Evolutionary conservation across 2,329 filamentous ascomycete species (phyloP).

Genomic region (Fusarium chuoi): DNA sequence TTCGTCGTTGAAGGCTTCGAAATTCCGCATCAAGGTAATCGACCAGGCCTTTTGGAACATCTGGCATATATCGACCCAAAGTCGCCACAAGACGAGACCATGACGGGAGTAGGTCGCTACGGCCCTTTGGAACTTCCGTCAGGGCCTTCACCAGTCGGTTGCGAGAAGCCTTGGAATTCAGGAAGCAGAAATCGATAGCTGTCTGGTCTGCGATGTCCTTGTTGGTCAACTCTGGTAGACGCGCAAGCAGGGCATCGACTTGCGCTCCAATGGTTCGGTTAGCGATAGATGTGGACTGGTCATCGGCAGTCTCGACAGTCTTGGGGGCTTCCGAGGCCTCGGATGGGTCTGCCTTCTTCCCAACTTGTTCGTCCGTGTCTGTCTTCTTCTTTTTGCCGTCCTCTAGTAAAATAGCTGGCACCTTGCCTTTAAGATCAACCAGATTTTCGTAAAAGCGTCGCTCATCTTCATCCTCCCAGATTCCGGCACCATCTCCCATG

Average conservation of each 20-base stretch:
- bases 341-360: constrained; percentile 73
- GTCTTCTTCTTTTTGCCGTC: constrained; percentile 94
- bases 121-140: constrained; percentile 93
- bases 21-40: constrained; percentile 96
- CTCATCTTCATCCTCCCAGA: constrained; percentile 99
- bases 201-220: constrained; percentile 93
- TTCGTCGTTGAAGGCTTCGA: constrained; percentile 92
- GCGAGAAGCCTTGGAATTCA: constrained; percentile 97
- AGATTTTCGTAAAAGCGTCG: constrained; percentile 98
- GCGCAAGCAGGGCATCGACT: constrained; percentile 87
- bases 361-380: constrained; percentile 83
- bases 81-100: constrained; percentile 96
- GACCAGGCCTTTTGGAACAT: constrained; percentile 91
- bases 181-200: constrained; percentile 95
- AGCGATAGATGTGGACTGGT: constrained; percentile 91
- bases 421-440: constrained; percentile 93
- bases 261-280: constrained; percentile 98
- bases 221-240: constrained; percentile 89
- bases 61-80: constrained; percentile 90
- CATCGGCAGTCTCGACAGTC: constrained; percentile 69
- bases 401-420: constrained; percentile 91
- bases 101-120: constrained; percentile 87
- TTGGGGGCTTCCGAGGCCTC: constrained; percentile 64
- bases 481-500: constrained; percentile 89
- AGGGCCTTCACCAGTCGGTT: constrained; percentile 93